These are phyloP conservation scores for Rhodotorula sp. DNA, from an alignment of 1,284 basidiomycete species.

Conservation along the genomic window DNA sequence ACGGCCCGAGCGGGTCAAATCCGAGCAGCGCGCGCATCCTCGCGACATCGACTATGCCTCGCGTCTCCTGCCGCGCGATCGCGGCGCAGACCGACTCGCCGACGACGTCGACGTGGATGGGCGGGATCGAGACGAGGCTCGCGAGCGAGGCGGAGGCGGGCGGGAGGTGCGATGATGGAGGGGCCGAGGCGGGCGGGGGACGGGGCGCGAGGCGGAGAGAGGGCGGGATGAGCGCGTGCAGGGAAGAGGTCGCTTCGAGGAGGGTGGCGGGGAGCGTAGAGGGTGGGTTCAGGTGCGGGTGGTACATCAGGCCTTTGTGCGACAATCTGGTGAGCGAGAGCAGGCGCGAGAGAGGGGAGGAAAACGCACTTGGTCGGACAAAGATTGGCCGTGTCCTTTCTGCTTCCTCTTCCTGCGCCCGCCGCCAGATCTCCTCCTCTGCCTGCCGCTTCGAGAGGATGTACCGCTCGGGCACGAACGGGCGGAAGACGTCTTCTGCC, in stretches of 20 bases:
- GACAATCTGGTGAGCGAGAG: not conserved
- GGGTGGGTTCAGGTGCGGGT: slow-evolving; percentile 85
- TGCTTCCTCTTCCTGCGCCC: slow-evolving; percentile 1
- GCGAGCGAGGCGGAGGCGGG: slow-evolving; percentile 64
- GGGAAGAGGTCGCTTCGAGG: slow-evolving; percentile 71
- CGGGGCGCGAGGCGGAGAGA: slow-evolving; percentile 22
- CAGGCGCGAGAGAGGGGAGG: slow-evolving; percentile 6
- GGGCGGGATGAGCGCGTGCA: slow-evolving; percentile 60
- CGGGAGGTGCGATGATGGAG: slow-evolving; percentile 9
- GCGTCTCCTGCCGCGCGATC: slow-evolving; percentile 57
- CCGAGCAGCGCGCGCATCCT: slow-evolving; percentile 74
- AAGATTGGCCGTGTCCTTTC: slow-evolving; percentile 62
- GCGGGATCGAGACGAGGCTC: slow-evolving; percentile 74
- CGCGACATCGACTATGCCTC: slow-evolving; percentile 71
- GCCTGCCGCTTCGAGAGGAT: slow-evolving; percentile 89
- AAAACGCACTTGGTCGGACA: slow-evolving; percentile 74
- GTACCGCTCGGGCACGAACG: slow-evolving; percentile 79
- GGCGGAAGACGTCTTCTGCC: slow-evolving; percentile 88
- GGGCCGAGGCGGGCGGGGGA: slow-evolving; percentile 19
- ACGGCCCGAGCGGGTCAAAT: slow-evolving; percentile 49
- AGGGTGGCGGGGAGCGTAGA: slow-evolving; percentile 82
- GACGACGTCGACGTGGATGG: slow-evolving; percentile 94
- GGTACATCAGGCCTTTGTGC: slow-evolving; percentile 81
- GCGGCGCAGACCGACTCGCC: slow-evolving; percentile 72
- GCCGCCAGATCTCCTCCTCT: slow-evolving; percentile 63